Evolutionary conservation across 129 eudicot genomes (phyloP).

Genomic region (Flaveria ramosissima): DNA sequence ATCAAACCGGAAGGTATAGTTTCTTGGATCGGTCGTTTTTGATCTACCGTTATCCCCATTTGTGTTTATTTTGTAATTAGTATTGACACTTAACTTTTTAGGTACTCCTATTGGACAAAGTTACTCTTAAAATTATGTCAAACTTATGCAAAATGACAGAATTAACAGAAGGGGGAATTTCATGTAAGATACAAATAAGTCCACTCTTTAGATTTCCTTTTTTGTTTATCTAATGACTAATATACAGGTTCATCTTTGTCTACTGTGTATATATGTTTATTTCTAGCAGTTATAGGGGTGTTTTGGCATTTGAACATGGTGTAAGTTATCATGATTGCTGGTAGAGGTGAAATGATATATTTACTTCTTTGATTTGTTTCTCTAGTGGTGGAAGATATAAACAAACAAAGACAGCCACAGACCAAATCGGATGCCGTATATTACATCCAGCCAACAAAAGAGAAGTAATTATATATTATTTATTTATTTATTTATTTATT

Average conservation of each 20-base stretch:
- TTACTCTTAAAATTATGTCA: constrained; percentile 79
- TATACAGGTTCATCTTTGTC: too few relatives aligned
- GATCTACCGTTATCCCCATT: background rate
- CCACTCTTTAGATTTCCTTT: too few relatives aligned
- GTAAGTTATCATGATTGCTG: background rate
- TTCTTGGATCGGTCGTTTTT: background rate
- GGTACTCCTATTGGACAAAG: constrained; percentile 93
- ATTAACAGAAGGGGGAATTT: constrained; percentile 85
- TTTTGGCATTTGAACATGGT: background rate
- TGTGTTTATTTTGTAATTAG: background rate
- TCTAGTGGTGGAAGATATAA: constrained; percentile 90
- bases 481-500: too few relatives aligned
- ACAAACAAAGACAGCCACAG: constrained; percentile 79
- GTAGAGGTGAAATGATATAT: too few relatives aligned
- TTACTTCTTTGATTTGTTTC: background rate
- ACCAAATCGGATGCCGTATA: constrained; percentile 90
- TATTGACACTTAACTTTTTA: constrained; percentile 27
- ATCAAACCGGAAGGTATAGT: constrained; percentile 78
- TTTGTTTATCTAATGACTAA: too few relatives aligned
- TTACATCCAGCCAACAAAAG: constrained; percentile 89
- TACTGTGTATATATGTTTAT: too few relatives aligned
- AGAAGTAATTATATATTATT: constrained; percentile 48
- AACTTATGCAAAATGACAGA: constrained; percentile 92
- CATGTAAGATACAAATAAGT: constrained; percentile 63
- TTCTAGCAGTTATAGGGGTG: too few relatives aligned